Percentiles rank a stretch among this genome's conserved stretches.
phyloP scores from a whole-genome alignment of 768 basidiomycete species.

The Omphalotus guepiniiformis region DNA sequence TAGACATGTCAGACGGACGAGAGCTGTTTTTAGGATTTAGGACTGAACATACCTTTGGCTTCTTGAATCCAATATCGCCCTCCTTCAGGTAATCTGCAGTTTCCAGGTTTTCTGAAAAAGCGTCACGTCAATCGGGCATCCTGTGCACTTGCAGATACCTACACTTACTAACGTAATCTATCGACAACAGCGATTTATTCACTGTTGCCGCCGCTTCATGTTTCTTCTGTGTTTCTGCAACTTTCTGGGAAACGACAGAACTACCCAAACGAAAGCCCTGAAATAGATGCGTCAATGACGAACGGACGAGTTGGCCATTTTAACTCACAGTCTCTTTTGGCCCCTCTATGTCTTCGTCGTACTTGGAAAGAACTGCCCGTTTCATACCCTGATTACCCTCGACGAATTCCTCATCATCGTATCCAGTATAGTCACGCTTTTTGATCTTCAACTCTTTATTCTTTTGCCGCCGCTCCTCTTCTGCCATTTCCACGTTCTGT shows the following conservation, averaged over 20 bases:
- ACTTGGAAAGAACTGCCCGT: slow-evolving; percentile 81
- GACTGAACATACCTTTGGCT: slow-evolving; percentile 62
- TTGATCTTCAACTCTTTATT: slow-evolving; percentile 84
- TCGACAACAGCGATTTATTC: slow-evolving; percentile 76
- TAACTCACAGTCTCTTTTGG: slow-evolving; percentile 58
- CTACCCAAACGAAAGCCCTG: slow-evolving; percentile 88
- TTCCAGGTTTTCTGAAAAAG: slow-evolving; percentile 70
- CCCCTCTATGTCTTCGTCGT: slow-evolving; percentile 87
- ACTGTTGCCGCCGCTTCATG: slow-evolving; percentile 56
- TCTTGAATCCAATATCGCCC: slow-evolving; percentile 93
- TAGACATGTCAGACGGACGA: slow-evolving; percentile 1
- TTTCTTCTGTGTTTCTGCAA: slow-evolving; percentile 40
- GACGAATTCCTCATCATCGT: slow-evolving; percentile 92
- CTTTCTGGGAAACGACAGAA: slow-evolving; percentile 38
- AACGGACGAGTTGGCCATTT: slow-evolving; percentile 4
- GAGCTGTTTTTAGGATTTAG: background rate
- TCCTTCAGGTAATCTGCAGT: slow-evolving; percentile 86
- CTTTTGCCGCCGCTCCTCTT: slow-evolving; percentile 76
- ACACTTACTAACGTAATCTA: slow-evolving; percentile 85
- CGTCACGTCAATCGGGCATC: slow-evolving; percentile 14
- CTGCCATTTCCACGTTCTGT: slow-evolving; percentile 93
- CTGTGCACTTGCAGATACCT: background rate
- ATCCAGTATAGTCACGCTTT: slow-evolving; percentile 86
- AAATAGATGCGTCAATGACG: slow-evolving; percentile 3
- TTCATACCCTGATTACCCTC: slow-evolving; percentile 76